Percentiles rank a stretch among this genome's conserved stretches.
Conservation (phyloP, 495 filamentous ascomycete species). For the Penicilliopsis zonata region DNA sequence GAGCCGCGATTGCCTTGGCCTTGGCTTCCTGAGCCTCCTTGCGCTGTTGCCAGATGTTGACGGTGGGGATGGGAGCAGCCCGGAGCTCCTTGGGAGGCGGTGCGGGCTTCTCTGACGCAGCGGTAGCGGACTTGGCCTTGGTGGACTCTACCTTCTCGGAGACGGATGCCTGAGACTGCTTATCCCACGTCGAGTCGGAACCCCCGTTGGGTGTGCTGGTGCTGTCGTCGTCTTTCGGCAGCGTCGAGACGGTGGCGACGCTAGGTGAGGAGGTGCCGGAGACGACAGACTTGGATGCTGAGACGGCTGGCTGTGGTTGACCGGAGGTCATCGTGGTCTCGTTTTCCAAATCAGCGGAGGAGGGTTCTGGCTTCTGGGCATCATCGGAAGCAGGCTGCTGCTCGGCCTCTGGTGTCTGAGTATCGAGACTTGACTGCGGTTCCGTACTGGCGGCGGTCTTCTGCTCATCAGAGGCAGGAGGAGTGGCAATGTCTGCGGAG, state of each 20-base stretch:
- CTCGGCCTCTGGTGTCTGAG: constrained; percentile 15
- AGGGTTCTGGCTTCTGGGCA: constrained; percentile 22
- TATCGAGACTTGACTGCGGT: constrained; percentile 9
- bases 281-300: constrained; percentile 20
- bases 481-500: constrained; percentile 16
- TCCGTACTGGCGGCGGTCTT: constrained; percentile 6
- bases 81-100: constrained; percentile 53
- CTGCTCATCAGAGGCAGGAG: constrained; percentile 20
- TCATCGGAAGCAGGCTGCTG: constrained; percentile 14
- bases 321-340: too few relatives aligned
- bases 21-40: constrained; percentile 59
- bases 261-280: constrained; percentile 59
- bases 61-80: constrained; percentile 66
- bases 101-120: constrained; percentile 36
- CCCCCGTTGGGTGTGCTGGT: constrained; percentile 53
- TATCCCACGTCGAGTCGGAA: constrained; percentile 55
- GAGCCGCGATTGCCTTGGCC: constrained; percentile 36
- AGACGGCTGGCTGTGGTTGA: constrained; percentile 11
- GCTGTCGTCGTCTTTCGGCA: constrained; percentile 58
- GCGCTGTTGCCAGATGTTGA: constrained; percentile 78
- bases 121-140: constrained; percentile 28
- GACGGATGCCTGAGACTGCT: constrained; percentile 46
- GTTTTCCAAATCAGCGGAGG: constrained; percentile 18
- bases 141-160: constrained; percentile 20
- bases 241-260: constrained; percentile 49